Percentiles rank a stretch among this genome's conserved stretches.
These are phyloP conservation scores for Fomitopsis pulvina DNA, from an alignment of 768 basidiomycete species.

Conservation along the genomic window DNA sequence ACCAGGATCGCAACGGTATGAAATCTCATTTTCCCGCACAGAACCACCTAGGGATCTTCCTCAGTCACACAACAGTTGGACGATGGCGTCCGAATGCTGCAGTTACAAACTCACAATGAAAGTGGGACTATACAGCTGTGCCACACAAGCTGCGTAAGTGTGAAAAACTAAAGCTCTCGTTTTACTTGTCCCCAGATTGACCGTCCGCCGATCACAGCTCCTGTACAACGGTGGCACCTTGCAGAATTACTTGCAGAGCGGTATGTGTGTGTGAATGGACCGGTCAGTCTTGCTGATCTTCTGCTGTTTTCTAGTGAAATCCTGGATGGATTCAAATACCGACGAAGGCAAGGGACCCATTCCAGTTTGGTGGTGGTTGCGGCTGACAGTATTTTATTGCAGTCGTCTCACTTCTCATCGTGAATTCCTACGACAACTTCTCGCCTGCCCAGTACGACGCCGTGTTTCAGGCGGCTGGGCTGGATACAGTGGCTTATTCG, in stretches of 20 bases:
- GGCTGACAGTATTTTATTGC: not conserved
- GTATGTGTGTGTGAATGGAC: conserved; percentile 37
- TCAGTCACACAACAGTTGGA: conserved; percentile 78
- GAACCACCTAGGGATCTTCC: conserved; percentile 7
- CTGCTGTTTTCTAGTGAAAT: conserved; percentile 45
- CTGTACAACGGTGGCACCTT: conserved; percentile 70
- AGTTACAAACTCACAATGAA: conserved; percentile 69
- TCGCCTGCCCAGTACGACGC: conserved; percentile 50
- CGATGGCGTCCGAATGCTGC: conserved; percentile 81
- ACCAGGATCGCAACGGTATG: conserved; percentile 82
- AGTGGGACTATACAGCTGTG: conserved; percentile 70
- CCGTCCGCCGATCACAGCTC: conserved; percentile 29
- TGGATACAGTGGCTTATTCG: conserved; percentile 68
- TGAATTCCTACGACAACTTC: conserved; percentile 69
- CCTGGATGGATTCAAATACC: conserved; percentile 83
- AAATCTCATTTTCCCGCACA: not conserved
- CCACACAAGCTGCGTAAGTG: conserved; percentile 72
- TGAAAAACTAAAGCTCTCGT: conserved; percentile 41
- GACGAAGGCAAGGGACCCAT: conserved; percentile 71
- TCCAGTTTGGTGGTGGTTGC: no score
- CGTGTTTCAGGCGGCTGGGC: conserved; percentile 65
- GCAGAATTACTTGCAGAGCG: conserved; percentile 61
- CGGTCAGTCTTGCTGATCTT: conserved; percentile 1
- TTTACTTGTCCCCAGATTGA: not conserved
- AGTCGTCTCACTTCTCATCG: conserved; percentile 88